A percentile compares a stretch with the other conserved stretches of the same genome.
Conservation (phyloP, 306 rosid species). For the Gleditsia sinensis region DNA sequence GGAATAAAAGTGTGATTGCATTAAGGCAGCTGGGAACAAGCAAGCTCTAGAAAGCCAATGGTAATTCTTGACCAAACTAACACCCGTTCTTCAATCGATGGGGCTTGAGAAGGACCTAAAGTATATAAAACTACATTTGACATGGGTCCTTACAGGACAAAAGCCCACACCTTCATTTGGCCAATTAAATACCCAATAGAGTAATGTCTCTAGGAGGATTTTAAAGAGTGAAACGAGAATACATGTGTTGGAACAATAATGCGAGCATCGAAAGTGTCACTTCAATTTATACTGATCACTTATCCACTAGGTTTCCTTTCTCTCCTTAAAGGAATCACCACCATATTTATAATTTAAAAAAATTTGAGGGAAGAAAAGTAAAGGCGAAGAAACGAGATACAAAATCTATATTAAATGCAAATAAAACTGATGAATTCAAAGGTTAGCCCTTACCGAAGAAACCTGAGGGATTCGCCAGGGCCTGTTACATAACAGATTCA, state of each 20-base stretch:
- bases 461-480: conserved; percentile 81
- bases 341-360: neutral
- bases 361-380: too few relatives aligned
- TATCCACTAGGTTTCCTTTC: neutral
- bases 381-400: too few relatives aligned
- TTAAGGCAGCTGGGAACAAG: neutral
- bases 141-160: neutral
- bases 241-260: neutral
- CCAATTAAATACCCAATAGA: neutral
- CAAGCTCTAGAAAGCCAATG: neutral
- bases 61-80: neutral
- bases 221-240: neutral
- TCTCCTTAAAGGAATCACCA: neutral
- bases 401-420: neutral
- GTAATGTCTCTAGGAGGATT: neutral
- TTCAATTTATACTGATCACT: neutral
- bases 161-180: neutral
- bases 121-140: neutral
- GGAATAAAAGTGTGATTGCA: neutral
- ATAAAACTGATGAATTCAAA: neutral
- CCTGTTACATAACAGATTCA: conserved; percentile 59
- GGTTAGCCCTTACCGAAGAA: conserved; percentile 67
- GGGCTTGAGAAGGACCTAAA: neutral
- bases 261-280: neutral
- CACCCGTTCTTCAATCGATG: too few relatives aligned